Percentiles rank a stretch among this genome's conserved stretches.
phyloP scores from a whole-genome alignment of 2,329 filamentous ascomycete species.

The Cadophora luteo-olivacea region DNA sequence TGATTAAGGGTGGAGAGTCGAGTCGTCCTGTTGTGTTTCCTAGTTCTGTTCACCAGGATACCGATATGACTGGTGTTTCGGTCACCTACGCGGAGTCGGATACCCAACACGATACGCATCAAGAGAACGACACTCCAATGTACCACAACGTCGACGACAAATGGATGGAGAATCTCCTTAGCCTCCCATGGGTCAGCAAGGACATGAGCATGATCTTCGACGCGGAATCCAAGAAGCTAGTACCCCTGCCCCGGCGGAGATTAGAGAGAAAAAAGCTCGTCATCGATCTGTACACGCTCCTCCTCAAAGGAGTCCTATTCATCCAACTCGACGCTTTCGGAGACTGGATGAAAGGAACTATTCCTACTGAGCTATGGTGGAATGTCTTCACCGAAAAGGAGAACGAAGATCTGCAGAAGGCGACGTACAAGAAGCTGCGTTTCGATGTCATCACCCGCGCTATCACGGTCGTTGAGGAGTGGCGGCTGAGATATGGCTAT shows the following conservation, averaged over 20 bases:
- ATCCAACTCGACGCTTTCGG: neutral
- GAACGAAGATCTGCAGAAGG: constrained; percentile 5
- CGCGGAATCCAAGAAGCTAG: neutral
- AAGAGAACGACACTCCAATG: neutral
- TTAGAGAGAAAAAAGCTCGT: neutral
- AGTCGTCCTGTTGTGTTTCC: neutral
- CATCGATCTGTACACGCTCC: constrained; percentile 3
- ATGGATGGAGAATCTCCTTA: constrained; percentile 1
- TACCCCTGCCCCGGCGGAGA: neutral
- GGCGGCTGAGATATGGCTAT: constrained; percentile 17
- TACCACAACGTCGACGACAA: neutral
- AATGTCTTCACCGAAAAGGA: constrained; percentile 14
- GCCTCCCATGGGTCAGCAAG: constrained; percentile 1
- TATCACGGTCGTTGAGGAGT: constrained; percentile 22
- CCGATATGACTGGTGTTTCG: neutral
- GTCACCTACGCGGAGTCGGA: neutral
- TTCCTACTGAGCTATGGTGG: constrained; percentile 20
- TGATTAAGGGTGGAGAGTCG: neutral
- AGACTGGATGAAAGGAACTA: neutral
- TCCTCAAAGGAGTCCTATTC: constrained; percentile 10
- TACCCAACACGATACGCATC: too few species aligned
- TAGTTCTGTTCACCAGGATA: neutral
- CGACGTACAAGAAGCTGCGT: constrained; percentile 2
- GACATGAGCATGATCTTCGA: neutral
- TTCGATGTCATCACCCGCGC: constrained; percentile 3